Evolutionary conservation across 768 basidiomycete species (phyloP).

Genomic region (Auriscalpium vulgare): DNA sequence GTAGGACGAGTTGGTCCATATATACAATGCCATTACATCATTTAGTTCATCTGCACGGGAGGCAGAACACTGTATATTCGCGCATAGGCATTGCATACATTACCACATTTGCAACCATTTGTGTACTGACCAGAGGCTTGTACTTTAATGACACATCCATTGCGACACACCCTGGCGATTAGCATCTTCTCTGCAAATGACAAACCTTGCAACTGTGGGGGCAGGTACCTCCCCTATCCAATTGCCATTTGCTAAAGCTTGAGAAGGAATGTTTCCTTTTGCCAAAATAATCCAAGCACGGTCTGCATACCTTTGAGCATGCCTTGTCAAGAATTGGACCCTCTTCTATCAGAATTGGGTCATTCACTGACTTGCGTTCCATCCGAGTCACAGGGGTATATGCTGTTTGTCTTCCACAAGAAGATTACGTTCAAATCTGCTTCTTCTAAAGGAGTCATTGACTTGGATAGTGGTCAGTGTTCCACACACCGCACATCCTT

Average conservation of each 20-base stretch:
- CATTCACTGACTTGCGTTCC: background rate
- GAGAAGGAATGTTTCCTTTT: background rate
- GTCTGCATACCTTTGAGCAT: background rate
- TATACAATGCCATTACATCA: constrained; percentile 25
- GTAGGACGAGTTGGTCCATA: constrained; percentile 24
- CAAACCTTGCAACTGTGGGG: too few relatives aligned
- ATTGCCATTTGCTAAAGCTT: too few relatives aligned
- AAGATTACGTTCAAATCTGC: background rate
- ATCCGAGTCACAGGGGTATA: background rate
- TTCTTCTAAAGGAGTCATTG: background rate
- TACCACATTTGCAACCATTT: constrained; percentile 29
- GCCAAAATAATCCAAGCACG: background rate
- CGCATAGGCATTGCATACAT: constrained; percentile 23
- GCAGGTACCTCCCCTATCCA: too few relatives aligned
- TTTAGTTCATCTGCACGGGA: constrained; percentile 23
- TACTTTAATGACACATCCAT: constrained; percentile 14
- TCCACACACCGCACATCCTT: too few relatives aligned
- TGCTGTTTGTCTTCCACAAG: background rate
- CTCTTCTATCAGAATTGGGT: background rate
- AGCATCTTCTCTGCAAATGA: background rate
- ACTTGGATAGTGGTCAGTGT: too few relatives aligned
- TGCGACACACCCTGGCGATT: constrained; percentile 8
- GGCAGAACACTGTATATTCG: constrained; percentile 28
- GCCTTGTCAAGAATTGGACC: background rate
- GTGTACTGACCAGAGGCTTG: constrained; percentile 9